phyloP scores from a whole-genome alignment of 495 filamentous ascomycete species.

The Penicillium psychrofluorescens region DNA sequence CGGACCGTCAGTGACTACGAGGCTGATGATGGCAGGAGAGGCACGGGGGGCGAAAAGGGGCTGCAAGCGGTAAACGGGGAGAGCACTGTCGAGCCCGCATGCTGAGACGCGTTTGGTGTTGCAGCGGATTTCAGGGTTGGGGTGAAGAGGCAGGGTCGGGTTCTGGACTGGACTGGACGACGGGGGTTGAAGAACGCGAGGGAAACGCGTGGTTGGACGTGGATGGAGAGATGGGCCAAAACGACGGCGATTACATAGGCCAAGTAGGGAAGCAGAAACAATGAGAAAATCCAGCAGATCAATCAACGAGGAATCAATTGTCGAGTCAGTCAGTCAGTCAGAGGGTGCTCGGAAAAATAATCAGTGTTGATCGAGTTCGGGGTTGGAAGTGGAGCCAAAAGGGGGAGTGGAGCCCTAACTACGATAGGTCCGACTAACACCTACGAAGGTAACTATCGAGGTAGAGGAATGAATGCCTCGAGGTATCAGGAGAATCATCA shows the following conservation, averaged over 20 bases:
- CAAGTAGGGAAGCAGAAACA: not conserved
- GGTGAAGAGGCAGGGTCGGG: too few species aligned
- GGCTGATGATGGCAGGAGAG: conserved; percentile 13
- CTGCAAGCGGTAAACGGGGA: conserved; percentile 13
- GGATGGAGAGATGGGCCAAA: too few species aligned
- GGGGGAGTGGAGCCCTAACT: conserved; percentile 5
- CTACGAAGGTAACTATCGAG: too few species aligned
- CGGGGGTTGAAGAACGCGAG: not conserved
- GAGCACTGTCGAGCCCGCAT: conserved; percentile 23
- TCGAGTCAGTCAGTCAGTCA: not conserved
- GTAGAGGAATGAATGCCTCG: too few species aligned
- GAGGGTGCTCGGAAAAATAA: not conserved
- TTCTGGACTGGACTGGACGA: too few species aligned
- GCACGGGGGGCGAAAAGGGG: conserved; percentile 13
- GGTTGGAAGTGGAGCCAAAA: conserved; percentile 8
- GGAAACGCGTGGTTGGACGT: conserved; percentile 1
- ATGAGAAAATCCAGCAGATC: not conserved
- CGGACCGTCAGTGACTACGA: conserved; percentile 1
- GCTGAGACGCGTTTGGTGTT: conserved; percentile 13
- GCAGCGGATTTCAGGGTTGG: too few species aligned
- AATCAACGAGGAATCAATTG: too few species aligned
- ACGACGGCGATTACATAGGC: too few species aligned
- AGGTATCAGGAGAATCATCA: too few species aligned
- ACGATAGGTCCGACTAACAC: too few species aligned
- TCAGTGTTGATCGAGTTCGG: conserved; percentile 5